Evolutionary conservation across 495 filamentous ascomycete species (phyloP), one percentile per base, ranked within the genome.

Genomic region (Pyrenula aspistea): DNA sequence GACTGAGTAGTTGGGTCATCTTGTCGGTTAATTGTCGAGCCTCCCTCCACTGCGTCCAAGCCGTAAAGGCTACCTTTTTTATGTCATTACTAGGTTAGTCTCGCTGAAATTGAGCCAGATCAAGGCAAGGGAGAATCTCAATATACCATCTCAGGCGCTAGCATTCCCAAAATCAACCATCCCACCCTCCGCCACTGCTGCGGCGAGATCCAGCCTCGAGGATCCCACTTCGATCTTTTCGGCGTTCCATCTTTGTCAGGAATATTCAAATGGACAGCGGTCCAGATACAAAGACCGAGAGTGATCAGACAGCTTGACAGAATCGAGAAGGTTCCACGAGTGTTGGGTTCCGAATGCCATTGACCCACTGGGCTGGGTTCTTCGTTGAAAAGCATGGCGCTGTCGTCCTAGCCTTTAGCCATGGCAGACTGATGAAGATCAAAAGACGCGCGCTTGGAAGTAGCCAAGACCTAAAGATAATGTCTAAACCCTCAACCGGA

Each of bases 141-240:
- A 42, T 15, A 42, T 42, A 63, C 50, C 21, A 59, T 25, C 24
- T 65, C 61, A n/a, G 61, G 62, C 12, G 54, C 54, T 8, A 61
- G 25, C 12, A 60, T 31, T 1, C 53, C 62, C 1, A 60, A 10
- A 42, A 23, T 15, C 20, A 60, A 25, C 53, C 53, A 58, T 21
- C 25, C 52, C n/a, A 53, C 20, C 52, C 57, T 58, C 11, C 59
- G 53, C 2, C 23, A 23, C 22, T 22, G 24, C 20, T 24, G 56
- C 19, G 4, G 25, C 31, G 23, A 8, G 15, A 42, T 4, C 31
- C 31, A 42, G 4, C 31, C 31, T 42, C 20, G 50, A 52, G 50
- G 50, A 20, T 24, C 19, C 50, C 31, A 42, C 15, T 42, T 42
- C 4, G 31, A 19, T 52, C 22, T 8, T 15, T 42, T 49, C 1